phyloP scores from a whole-genome alignment of 176 grass and related monocot genomes.

The Oryza rufipogon region DNA sequence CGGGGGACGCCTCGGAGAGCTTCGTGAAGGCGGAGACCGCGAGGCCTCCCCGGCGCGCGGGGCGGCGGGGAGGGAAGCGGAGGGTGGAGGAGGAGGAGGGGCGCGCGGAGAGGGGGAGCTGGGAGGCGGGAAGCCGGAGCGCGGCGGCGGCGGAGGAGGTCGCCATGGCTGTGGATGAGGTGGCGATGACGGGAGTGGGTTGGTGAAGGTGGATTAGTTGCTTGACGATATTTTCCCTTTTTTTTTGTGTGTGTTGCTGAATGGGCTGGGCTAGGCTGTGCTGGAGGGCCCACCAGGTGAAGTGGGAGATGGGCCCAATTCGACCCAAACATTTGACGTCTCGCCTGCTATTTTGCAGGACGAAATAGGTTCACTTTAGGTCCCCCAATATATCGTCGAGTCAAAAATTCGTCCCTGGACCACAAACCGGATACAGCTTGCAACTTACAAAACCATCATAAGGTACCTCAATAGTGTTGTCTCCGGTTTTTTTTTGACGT shows the following conservation, averaged over 20 bases:
- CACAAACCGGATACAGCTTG: too few relatives aligned
- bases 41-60: not conserved
- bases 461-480: too few relatives aligned
- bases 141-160: slow-evolving; percentile 10
- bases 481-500: too few relatives aligned
- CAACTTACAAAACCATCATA: too few relatives aligned
- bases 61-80: slow-evolving; percentile 8
- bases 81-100: not conserved
- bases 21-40: slow-evolving; percentile 36
- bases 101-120: not conserved
- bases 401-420: too few relatives aligned
- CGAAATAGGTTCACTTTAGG: too few relatives aligned
- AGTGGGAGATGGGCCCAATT: not conserved
- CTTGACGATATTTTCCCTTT: not conserved
- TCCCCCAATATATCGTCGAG: too few relatives aligned
- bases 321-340: too few relatives aligned
- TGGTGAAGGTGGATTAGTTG: not conserved
- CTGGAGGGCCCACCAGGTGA: not conserved
- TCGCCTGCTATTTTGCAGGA: too few relatives aligned
- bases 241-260: not conserved
- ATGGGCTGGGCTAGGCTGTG: not conserved
- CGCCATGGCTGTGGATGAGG: not conserved
- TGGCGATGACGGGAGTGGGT: not conserved
- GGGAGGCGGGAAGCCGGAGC: not conserved
- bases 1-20: slow-evolving; percentile 57